Percentiles rank a stretch among this genome's conserved stretches.
phyloP scores from a whole-genome alignment of 441 rosid species.

The Eruca vesicaria region DNA sequence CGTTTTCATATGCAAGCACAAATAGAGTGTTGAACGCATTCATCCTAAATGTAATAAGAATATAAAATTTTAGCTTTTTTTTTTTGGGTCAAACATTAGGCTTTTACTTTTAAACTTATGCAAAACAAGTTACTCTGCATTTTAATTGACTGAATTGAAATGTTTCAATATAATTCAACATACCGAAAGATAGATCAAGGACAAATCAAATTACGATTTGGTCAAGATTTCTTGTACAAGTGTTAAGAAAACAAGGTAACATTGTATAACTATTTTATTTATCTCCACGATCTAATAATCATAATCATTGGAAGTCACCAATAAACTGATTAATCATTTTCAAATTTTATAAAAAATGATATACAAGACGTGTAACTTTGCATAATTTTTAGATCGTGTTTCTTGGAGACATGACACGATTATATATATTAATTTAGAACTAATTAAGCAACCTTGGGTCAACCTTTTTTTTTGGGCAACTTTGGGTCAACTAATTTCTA shows the following conservation, averaged over 20 bases:
- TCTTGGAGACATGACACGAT: slow-evolving; percentile 15
- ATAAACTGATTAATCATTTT: neutral
- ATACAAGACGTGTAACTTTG: slow-evolving; percentile 9
- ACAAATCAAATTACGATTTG: neutral
- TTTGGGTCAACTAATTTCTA: slow-evolving; percentile 3
- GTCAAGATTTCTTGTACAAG: neutral
- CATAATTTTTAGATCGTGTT: slow-evolving; percentile 25
- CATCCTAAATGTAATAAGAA: neutral
- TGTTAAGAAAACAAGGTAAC: neutral
- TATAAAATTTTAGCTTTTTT: no score
- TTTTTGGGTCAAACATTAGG: neutral
- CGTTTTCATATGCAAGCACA: neutral
- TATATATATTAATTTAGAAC: slow-evolving; percentile 8
- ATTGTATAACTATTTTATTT: neutral
- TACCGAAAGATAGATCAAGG: neutral
- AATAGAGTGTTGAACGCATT: neutral
- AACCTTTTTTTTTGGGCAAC: no score
- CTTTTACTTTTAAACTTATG: neutral
- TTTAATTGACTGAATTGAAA: no score
- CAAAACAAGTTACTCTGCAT: neutral
- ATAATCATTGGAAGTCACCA: neutral
- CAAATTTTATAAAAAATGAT: neutral
- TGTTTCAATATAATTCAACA: neutral
- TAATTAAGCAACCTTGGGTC: neutral
- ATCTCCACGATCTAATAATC: neutral